phyloP scores from a whole-genome alignment of 2,329 filamentous ascomycete genomes.

The Beauveria sp. region DNA sequence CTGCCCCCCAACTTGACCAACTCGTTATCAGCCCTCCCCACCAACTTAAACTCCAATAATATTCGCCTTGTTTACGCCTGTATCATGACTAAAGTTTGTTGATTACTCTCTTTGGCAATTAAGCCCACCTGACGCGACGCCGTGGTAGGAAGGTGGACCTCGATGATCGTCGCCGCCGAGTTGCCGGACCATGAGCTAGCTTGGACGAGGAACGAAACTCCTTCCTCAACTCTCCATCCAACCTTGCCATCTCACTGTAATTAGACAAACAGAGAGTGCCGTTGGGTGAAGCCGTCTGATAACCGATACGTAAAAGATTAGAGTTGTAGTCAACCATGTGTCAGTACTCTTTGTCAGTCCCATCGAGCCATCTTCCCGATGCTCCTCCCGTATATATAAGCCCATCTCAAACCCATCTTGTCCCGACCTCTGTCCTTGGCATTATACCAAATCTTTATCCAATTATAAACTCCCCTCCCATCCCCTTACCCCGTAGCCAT shows the following conservation, averaged over 20 bases:
- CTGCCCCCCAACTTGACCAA: too few species aligned
- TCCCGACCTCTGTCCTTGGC: background rate
- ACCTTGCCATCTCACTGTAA: too few species aligned
- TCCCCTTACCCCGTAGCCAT: background rate
- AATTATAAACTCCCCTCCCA: background rate
- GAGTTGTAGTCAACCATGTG: background rate
- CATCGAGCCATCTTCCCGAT: background rate
- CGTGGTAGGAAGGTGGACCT: background rate
- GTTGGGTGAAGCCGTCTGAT: background rate
- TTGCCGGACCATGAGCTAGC: background rate
- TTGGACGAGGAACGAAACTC: background rate
- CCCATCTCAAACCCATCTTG: background rate
- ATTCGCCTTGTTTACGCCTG: too few species aligned
- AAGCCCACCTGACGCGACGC: background rate
- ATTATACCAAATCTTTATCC: background rate
- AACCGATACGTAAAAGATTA: background rate
- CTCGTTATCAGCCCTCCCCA: too few species aligned
- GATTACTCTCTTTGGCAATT: too few species aligned
- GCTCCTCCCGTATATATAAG: background rate
- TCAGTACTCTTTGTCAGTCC: background rate
- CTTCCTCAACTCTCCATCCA: background rate
- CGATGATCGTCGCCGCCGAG: background rate
- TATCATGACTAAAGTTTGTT: too few species aligned
- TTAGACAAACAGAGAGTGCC: too few species aligned
- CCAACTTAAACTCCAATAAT: too few species aligned